phyloP scores from a whole-genome alignment of 2,329 filamentous ascomycete species.

The Stagonosporopsis vannaccii region DNA sequence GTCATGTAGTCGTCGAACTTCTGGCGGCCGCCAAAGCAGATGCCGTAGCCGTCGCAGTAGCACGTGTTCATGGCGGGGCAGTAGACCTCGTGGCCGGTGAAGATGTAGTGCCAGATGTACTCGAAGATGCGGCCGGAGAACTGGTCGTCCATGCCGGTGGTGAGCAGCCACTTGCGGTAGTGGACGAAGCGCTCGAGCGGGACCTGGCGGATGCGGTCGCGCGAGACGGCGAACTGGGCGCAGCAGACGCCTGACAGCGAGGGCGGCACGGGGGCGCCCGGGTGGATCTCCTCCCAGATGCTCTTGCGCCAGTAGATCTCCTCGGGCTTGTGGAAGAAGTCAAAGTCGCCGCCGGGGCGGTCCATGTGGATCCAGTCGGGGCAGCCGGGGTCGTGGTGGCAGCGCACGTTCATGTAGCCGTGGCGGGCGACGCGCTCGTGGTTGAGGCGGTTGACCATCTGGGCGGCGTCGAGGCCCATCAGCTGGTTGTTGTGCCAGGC shows the following conservation, averaged over 20 bases:
- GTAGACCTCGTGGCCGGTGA: slow-evolving; percentile 49
- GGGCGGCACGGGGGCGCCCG: slow-evolving; percentile 47
- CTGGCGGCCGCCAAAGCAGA: slow-evolving; percentile 64
- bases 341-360: slow-evolving; percentile 49
- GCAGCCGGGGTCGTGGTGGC: slow-evolving; percentile 65
- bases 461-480: slow-evolving; percentile 58
- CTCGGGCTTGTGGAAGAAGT: slow-evolving; percentile 50
- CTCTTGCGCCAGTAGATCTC: slow-evolving; percentile 45
- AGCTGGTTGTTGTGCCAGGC: slow-evolving; percentile 69
- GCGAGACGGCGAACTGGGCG: slow-evolving; percentile 63
- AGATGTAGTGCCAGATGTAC: slow-evolving; percentile 53
- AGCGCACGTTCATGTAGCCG: slow-evolving; percentile 68
- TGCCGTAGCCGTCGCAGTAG: slow-evolving; percentile 70
- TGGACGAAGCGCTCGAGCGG: slow-evolving; percentile 60
- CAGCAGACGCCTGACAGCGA: slow-evolving; percentile 59
- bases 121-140: slow-evolving; percentile 50
- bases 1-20: slow-evolving; percentile 60
- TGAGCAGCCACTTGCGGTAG: slow-evolving; percentile 61
- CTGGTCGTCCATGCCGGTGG: slow-evolving; percentile 47
- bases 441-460: slow-evolving; percentile 61
- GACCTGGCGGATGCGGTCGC: slow-evolving; percentile 58
- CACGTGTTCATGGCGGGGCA: slow-evolving; percentile 53
- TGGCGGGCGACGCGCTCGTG: slow-evolving; percentile 59
- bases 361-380: slow-evolving; percentile 64
- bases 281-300: slow-evolving; percentile 54